These are phyloP conservation scores for Hypomontagnella monticulosa DNA, from an alignment of 495 filamentous ascomycete genomes.

Conservation along the genomic window DNA sequence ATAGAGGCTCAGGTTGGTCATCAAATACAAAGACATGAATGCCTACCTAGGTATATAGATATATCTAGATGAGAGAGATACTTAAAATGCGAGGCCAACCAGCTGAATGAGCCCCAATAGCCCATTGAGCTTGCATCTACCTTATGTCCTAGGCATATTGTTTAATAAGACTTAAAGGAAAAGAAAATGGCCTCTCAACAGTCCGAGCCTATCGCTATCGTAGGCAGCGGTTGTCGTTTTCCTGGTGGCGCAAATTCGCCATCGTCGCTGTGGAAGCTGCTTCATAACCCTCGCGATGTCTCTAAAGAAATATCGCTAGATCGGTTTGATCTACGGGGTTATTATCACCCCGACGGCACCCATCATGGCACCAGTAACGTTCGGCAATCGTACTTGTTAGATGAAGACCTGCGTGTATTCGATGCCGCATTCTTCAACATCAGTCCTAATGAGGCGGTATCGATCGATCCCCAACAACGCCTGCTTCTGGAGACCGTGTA, in stretches of 20 bases:
- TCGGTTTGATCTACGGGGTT: conserved; percentile 40
- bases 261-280: conserved; percentile 19
- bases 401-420: conserved; percentile 11
- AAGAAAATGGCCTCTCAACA: too few relatives aligned
- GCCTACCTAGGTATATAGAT: too few relatives aligned
- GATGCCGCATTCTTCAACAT: conserved; percentile 25
- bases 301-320: conserved; percentile 18
- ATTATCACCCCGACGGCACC: conserved; percentile 25
- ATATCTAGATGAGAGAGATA: too few relatives aligned
- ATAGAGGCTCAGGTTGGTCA: too few relatives aligned
- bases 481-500: conserved; percentile 62
- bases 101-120: too few relatives aligned
- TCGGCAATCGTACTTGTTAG: conserved; percentile 14
- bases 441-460: conserved; percentile 50
- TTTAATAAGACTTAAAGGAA: too few relatives aligned
- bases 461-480: conserved; percentile 41
- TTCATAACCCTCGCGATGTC: conserved; percentile 18
- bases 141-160: too few relatives aligned
- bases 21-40: too few relatives aligned
- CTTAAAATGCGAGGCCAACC: too few relatives aligned
- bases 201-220: conserved; percentile 26
- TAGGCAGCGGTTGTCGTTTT: conserved; percentile 23
- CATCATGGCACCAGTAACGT: conserved; percentile 25
- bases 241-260: conserved; percentile 4
- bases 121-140: too few relatives aligned